Conservation (phyloP, 1,284 basidiomycete species). For the Puccinia horiana region DNA sequence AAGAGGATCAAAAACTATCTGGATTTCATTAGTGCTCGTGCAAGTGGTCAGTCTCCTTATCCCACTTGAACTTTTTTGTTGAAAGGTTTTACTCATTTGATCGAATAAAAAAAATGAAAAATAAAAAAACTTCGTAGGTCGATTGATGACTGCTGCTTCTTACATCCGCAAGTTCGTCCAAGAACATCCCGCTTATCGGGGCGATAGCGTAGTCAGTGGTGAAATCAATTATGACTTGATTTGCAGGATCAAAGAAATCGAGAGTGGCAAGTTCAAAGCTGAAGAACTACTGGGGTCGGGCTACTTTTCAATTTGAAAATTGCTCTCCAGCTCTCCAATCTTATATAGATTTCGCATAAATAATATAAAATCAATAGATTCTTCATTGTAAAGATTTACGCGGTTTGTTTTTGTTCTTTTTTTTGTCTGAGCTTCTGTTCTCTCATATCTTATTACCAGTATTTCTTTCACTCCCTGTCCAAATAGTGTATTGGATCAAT, state of each 20-base stretch:
- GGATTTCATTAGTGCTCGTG: conserved; percentile 73
- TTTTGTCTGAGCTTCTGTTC: not conserved
- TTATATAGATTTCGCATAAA: too few species aligned
- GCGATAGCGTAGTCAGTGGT: conserved; percentile 83
- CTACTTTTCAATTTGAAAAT: conserved; percentile 7
- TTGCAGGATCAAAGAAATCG: conserved; percentile 82
- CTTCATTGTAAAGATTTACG: not conserved
- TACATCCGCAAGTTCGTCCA: conserved; percentile 93
- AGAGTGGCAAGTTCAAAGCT: conserved; percentile 55
- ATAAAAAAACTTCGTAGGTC: too few species aligned
- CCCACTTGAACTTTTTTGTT: not conserved
- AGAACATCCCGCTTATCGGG: conserved; percentile 82
- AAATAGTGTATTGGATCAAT: not conserved
- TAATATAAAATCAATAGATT: too few species aligned
- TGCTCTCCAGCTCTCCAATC: not conserved
- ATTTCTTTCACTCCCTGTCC: not conserved
- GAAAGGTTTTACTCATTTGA: not conserved
- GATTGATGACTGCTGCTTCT: conserved; percentile 81
- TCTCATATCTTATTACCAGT: not conserved
- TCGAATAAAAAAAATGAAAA: not conserved
- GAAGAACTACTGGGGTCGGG: conserved; percentile 31
- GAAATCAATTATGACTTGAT: conserved; percentile 94
- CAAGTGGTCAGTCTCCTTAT: conserved; percentile 68
- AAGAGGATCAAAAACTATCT: conserved; percentile 75
- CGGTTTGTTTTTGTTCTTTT: not conserved